Evolutionary conservation across 441 rosid genomes (phyloP), one percentile per base, ranked within the genome.

Genomic region (Cnidoscolus chayamansa): DNA sequence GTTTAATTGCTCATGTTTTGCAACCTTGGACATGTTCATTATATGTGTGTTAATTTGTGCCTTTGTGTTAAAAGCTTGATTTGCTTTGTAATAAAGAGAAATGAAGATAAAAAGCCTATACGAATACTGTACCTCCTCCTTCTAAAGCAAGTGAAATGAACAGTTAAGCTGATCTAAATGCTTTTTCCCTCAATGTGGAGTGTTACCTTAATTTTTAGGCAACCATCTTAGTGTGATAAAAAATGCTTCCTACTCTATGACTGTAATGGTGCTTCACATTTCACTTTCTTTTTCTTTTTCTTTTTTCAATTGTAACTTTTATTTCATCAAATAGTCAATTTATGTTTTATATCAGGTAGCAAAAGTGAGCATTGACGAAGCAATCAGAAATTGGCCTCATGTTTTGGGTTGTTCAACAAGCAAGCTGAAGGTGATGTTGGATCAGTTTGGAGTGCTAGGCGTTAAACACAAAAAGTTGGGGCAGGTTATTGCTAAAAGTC

Each of bases 341-440:
- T 58, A 31, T 72, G 49, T 19, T 16, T 78, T 65, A n/a, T 70
- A n/a, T 64, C 77, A 94, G 97, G 87, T 90, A 47, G 87, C 87
- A 5, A 82, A 86, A 86, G 70, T 56, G 55, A 81, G 81, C 56
- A 74, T 87, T 51, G 87, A 90, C 77, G 80, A 68, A 1, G 97
- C 91, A 76, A 80, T 94, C 71, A 85, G 77, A 83, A 80, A 89
- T 72, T 92, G 92, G 95, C 98, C 98, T 80, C 83, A 80, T 69
- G 54, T 94, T 50, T 76, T 94, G 73, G 98, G 97, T 40, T 88
- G 97, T 78, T 88, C 95, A 71, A 86, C 83, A 35, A 78, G 85
- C 77, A 88, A 86, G 83, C 73, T 92, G 76, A 79, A 82, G 79
- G 69, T 82, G 73, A 88, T 84, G 88, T 79, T 90, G 56, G 86